Base-by-base conservation (phyloP, 495 filamentous ascomycete genomes). In the Podospora pseudocomata region DNA sequence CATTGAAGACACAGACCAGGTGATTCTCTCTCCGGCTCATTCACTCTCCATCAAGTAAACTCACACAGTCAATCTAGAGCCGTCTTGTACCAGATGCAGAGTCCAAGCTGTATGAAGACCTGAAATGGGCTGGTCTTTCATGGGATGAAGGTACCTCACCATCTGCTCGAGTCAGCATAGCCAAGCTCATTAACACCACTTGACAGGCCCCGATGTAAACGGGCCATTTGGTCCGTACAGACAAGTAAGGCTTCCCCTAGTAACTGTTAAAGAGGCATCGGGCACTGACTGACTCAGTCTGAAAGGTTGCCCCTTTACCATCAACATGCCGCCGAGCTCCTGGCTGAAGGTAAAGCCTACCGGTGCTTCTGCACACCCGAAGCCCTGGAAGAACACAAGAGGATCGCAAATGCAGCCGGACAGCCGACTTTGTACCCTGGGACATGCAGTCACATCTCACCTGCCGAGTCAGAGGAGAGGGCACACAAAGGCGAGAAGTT, bases 1-100 rank as follows among this genome's bases (percentile, higher is more conserved):
- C 62, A 87, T 99, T 70, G 95, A 99, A 82, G 95, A 99, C 75
- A 99, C 95, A 49, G 95, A 99, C 81, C 89, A 92, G 86, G 93
- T 96, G 74, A 74, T 73, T 53, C 18, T 34, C 30, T 63, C 19
- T 44, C 6, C 4, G 5, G 9, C 13, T 61, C 26, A 23, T 23
- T 32, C 27, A 19, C 16, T 63, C 32, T 26, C n/a, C 2, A 68
- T 4, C 18, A 39, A 59, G 19, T 49, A 11, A 18, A 49, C 39
- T 49, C 39, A 49, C 13, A 49, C 13, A 49, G 7, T 49, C 32
- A 39, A 13, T 57, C 34, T 59, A 81, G 76, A 70, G 69, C 13
- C 78, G 82, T 28, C 72, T 81, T 23, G 88, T 97, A 28, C 80
- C 83, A 2, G 92, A 87, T 69, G 92, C 96, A 3, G 93, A 97